A percentile compares a stretch with the other conserved stretches of the same genome.
Conservation (phyloP, 108 stramenopile genomes). For the Nitzschia sp. region DNA sequence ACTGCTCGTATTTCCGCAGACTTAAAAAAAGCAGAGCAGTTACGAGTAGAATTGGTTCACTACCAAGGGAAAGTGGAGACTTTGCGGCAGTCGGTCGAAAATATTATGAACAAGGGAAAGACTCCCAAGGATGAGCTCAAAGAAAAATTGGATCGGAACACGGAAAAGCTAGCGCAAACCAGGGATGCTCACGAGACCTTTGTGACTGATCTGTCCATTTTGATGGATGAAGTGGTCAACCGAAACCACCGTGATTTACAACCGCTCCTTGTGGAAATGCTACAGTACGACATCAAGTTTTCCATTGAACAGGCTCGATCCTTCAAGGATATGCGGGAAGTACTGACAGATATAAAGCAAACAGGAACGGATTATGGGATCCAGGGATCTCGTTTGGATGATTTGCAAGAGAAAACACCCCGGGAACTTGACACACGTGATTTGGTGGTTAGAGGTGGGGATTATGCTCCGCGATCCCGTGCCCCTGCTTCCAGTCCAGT, state of each 20-base stretch:
- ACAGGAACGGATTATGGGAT: slow-evolving; percentile 46
- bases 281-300: slow-evolving; percentile 67
- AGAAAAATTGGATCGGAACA: slow-evolving; percentile 69
- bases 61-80: slow-evolving; percentile 76
- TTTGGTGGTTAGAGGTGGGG: slow-evolving; percentile 12
- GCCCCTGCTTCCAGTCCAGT: not conserved
- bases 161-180: slow-evolving; percentile 60
- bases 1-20: slow-evolving; percentile 48
- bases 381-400: slow-evolving; percentile 61
- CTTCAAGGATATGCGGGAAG: slow-evolving; percentile 35
- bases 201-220: slow-evolving; percentile 57
- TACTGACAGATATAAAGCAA: slow-evolving; percentile 52
- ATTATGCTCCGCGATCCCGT: slow-evolving; percentile 1
- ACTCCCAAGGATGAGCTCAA: slow-evolving; percentile 41
- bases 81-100: slow-evolving; percentile 48
- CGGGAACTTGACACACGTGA: slow-evolving; percentile 35
- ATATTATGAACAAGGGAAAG: slow-evolving; percentile 67
- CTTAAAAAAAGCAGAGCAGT: slow-evolving; percentile 63
- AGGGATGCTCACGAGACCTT: slow-evolving; percentile 53
- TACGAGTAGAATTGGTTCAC: slow-evolving; percentile 75
- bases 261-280: slow-evolving; percentile 70
- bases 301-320: slow-evolving; percentile 54
- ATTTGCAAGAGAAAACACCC: slow-evolving; percentile 51
- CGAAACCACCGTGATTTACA: slow-evolving; percentile 79
- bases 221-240: slow-evolving; percentile 76